Conservation (phyloP, 192 early-diverging fungal genomes). For the Neocallimastix lanati region DNA sequence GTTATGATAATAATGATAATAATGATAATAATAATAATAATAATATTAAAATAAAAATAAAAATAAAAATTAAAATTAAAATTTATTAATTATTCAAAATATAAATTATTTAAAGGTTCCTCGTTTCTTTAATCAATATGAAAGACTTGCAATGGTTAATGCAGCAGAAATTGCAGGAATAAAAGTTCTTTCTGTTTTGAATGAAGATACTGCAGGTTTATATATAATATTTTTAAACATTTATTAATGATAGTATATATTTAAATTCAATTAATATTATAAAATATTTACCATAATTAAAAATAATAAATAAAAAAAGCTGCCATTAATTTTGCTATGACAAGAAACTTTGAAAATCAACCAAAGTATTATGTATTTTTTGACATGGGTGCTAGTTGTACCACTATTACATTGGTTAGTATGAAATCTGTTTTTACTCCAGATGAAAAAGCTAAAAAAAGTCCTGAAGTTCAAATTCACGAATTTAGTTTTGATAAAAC, state of each 20-base stretch:
- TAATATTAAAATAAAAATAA: not conserved
- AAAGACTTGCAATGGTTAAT: constrained; percentile 82
- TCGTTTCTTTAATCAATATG: constrained; percentile 71
- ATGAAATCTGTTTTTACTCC: not conserved
- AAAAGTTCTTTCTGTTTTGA: constrained; percentile 59
- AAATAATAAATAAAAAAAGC: constrained; percentile 16
- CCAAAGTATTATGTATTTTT: constrained; percentile 74
- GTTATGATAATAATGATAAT: too few relatives aligned
- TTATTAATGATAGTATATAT: too few relatives aligned
- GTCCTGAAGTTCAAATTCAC: constrained; percentile 47
- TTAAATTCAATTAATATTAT: too few relatives aligned
- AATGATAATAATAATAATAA: too few relatives aligned
- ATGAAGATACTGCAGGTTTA: constrained; percentile 89
- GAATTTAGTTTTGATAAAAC: constrained; percentile 63
- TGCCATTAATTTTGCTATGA: constrained; percentile 81
- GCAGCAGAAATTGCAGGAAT: constrained; percentile 83
- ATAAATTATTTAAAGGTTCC: constrained; percentile 54
- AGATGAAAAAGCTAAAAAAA: not conserved
- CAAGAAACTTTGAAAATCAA: constrained; percentile 37
- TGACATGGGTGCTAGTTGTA: constrained; percentile 93
- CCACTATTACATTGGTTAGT: constrained; percentile 64
- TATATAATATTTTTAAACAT: too few relatives aligned
- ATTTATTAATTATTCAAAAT: too few relatives aligned
- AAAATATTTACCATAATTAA: too few relatives aligned
- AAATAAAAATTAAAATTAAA: not conserved